Percentiles rank a stretch among this genome's conserved stretches.
phyloP scores from a whole-genome alignment of 169 alveolate genomes.

The Babesia bigemina region DNA sequence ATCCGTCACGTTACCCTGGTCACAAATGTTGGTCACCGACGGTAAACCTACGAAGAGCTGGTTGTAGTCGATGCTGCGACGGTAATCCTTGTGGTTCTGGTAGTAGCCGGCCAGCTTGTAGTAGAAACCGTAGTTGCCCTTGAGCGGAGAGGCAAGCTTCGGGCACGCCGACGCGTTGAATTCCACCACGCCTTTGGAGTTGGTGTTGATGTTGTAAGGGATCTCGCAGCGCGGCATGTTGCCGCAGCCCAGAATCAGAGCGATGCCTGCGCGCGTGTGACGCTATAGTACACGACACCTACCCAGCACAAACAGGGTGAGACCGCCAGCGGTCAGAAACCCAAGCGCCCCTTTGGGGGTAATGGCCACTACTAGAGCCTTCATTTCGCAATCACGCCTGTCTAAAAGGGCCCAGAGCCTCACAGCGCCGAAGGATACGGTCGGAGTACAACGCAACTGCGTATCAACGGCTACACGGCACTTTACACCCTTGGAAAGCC shows the following conservation, averaged over 20 bases:
- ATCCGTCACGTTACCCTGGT: constrained; percentile 61
- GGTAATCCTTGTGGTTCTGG: constrained; percentile 74
- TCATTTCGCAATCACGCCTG: background rate
- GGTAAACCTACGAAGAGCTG: constrained; percentile 67
- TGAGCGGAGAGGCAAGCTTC: constrained; percentile 52
- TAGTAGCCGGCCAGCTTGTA: constrained; percentile 73
- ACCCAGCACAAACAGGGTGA: constrained; percentile 6
- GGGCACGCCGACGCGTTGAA: constrained; percentile 44
- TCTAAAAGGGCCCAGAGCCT: background rate
- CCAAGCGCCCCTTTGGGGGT: constrained; percentile 32
- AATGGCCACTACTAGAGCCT: background rate
- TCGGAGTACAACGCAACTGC: no score
- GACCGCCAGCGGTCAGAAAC: constrained; percentile 2
- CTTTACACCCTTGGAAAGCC: no score
- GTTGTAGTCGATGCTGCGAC: constrained; percentile 69
- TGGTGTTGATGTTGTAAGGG: constrained; percentile 15
- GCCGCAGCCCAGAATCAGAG: constrained; percentile 43
- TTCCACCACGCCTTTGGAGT: constrained; percentile 9
- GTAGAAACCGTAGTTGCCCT: constrained; percentile 53
- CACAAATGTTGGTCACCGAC: background rate
- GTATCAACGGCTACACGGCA: no score
- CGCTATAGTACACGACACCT: background rate
- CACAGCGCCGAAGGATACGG: no score
- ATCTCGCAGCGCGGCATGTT: constrained; percentile 59
- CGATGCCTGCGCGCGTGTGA: constrained; percentile 37